Percentiles rank a stretch among this genome's conserved stretches.
Conservation (phyloP, 495 filamentous ascomycete genomes). For the Cercophora newfieldiana region DNA sequence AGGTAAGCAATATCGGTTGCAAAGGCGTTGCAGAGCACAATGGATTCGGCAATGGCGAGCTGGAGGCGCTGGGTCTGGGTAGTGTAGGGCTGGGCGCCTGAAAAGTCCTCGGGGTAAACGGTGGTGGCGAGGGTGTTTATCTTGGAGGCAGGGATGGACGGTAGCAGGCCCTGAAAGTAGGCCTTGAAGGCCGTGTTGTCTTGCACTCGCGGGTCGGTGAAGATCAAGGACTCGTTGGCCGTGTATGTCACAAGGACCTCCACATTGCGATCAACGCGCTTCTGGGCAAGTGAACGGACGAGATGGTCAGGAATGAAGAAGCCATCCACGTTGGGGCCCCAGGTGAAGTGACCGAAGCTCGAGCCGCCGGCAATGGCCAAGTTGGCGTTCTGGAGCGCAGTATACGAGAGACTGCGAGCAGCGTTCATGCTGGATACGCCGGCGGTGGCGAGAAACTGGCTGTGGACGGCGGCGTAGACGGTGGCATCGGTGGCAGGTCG, state of each 20-base stretch:
- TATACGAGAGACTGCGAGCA: slow-evolving; percentile 1
- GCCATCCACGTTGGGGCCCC: slow-evolving; percentile 21
- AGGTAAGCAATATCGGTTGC: slow-evolving; percentile 2
- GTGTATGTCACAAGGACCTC: slow-evolving; percentile 16
- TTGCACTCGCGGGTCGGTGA: slow-evolving; percentile 18
- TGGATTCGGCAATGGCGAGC: slow-evolving; percentile 14
- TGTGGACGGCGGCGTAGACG: slow-evolving; percentile 9
- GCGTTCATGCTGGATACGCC: background rate
- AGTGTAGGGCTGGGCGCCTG: slow-evolving; percentile 18
- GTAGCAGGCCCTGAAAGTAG: slow-evolving; percentile 12
- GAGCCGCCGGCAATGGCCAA: background rate
- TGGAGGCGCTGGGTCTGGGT: slow-evolving; percentile 1
- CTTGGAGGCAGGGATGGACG: slow-evolving; percentile 12
- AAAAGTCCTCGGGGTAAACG: slow-evolving; percentile 18
- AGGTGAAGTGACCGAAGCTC: slow-evolving; percentile 9
- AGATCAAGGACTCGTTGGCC: slow-evolving; percentile 14
- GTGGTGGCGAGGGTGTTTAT: slow-evolving; percentile 12
- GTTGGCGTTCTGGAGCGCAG: slow-evolving; percentile 7
- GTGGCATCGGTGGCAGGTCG: slow-evolving; percentile 11
- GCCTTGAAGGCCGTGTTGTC: slow-evolving; percentile 21
- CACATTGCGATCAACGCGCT: slow-evolving; percentile 14
- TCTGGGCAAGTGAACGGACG: background rate
- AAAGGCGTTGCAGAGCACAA: slow-evolving; percentile 14
- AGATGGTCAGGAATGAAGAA: slow-evolving; percentile 15
- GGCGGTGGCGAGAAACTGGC: slow-evolving; percentile 2